Evolutionary conservation across 306 rosid species (phyloP), one percentile per base, ranked within the genome.

Genomic region (Casuarina glauca): DNA sequence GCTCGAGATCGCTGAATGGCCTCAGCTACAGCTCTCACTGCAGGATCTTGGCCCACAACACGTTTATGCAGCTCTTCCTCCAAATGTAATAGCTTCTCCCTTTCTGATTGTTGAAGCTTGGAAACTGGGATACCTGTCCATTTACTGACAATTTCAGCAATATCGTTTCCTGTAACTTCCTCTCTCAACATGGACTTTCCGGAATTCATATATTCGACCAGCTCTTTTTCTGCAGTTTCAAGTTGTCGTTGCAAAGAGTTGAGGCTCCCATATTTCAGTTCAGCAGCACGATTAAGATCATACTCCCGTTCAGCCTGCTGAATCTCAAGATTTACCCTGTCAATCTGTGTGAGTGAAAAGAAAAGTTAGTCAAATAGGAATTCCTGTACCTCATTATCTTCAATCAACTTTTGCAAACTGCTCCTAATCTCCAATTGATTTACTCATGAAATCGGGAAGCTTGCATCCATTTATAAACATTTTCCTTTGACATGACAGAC

Each of bases 81-180:
- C 77, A 95, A 88, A 80, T 91, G 84, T 72, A 95, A 80, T 75
- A 95, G 81, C 86, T 95, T 95, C 44, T 95, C 99, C 80, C 89
- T 84, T 75, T 95, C 99, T 0, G 99, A 88, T 67, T 95, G 93
- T 87, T 91, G 93, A 76, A 95, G 97, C 91, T 93, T 93, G 53
- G 99, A 95, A 76, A 95, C 87, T 12, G 99, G 99, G 76, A 95
- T 95, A 44, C 99, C 99, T 0, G 99, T 95, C 99, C 99, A 95
- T 83, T 95, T 95, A 82, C 99, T 95, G 38, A 95, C 99, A 76
- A 95, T 95, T 83, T 95, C 99, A 81, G 97, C 95, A 72, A 95
- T 93, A 74, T 93, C 99, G 76, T 54, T 78, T 58, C 92, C 99
- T 0, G 91, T 88, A 58, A 95, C 99, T 88, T 95, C 99, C 78